A percentile compares a stretch with the other conserved stretches of the same genome.
Evolutionary conservation across 306 rosid species (phyloP).

Genomic region (Trichosanthes cucumerina): DNA sequence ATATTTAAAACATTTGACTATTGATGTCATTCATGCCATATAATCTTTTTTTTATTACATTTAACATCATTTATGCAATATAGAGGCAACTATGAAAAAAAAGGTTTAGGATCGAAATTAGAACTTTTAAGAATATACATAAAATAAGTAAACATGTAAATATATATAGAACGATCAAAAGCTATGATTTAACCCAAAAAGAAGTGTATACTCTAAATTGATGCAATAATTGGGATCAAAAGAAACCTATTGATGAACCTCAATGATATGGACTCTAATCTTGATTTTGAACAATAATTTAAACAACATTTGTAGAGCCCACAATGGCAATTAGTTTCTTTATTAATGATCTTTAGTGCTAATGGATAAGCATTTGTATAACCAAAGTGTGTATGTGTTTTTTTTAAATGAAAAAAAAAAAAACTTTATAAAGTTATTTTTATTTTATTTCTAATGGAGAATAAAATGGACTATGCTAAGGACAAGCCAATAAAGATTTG

Average conservation of each 20-base stretch:
- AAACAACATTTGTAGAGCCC: background rate
- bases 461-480: constrained; percentile 24
- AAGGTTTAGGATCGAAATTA: background rate
- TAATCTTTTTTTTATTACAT: background rate
- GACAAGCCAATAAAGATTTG: constrained; percentile 41
- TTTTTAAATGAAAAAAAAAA: background rate
- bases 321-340: background rate
- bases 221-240: background rate
- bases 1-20: too few relatives aligned
- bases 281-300: background rate
- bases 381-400: background rate
- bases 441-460: constrained; percentile 6
- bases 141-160: background rate
- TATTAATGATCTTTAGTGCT: constrained; percentile 6
- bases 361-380: constrained; percentile 23
- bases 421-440: constrained; percentile 8
- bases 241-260: background rate
- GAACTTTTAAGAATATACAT: background rate
- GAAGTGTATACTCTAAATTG: background rate
- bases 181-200: background rate
- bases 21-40: too few relatives aligned
- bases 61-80: background rate
- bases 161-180: background rate
- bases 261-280: background rate
- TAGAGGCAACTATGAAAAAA: background rate